Evolutionary conservation across 1,284 basidiomycete species (phyloP).

Genomic region (Anthracocystis setariae): DNA sequence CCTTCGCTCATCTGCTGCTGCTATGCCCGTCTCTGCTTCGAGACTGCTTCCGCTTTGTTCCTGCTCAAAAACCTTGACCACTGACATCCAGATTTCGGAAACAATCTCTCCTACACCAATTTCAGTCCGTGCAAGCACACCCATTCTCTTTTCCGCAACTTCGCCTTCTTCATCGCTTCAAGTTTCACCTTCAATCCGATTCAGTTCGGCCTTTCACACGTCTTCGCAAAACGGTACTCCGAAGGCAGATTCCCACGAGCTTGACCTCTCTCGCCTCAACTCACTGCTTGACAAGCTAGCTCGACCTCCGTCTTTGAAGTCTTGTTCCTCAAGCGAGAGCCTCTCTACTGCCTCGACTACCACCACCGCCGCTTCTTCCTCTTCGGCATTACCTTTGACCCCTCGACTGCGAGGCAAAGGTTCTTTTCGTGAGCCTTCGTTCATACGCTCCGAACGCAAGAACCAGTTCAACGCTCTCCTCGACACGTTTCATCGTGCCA

Average conservation of each 20-base stretch:
- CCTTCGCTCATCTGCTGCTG: slow-evolving; percentile 1
- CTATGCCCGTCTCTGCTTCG: slow-evolving; percentile 1
- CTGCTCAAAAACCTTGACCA: slow-evolving; percentile 16
- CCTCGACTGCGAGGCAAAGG: slow-evolving; percentile 46
- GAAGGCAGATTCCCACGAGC: slow-evolving; percentile 17
- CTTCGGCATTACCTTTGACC: slow-evolving; percentile 28
- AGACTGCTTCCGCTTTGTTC: slow-evolving; percentile 19
- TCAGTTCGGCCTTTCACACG: slow-evolving; percentile 20
- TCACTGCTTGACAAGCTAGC: slow-evolving; percentile 44
- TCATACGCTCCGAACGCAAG: slow-evolving; percentile 40
- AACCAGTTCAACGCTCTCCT: slow-evolving; percentile 47
- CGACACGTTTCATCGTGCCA: slow-evolving; percentile 53
- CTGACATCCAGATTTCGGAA: slow-evolving; percentile 19
- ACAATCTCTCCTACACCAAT: background rate
- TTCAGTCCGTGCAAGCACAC: slow-evolving; percentile 29
- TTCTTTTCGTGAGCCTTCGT: slow-evolving; percentile 29
- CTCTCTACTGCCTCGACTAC: slow-evolving; percentile 12
- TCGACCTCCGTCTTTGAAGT: slow-evolving; percentile 21
- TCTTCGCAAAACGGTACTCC: slow-evolving; percentile 3
- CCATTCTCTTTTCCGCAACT: slow-evolving; percentile 22
- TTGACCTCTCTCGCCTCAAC: slow-evolving; percentile 46
- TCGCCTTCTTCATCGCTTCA: slow-evolving; percentile 16
- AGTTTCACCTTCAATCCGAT: slow-evolving; percentile 11
- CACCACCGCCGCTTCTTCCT: slow-evolving; percentile 17
- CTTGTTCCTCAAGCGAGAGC: slow-evolving; percentile 16